A percentile compares a stretch with the other conserved stretches of the same genome.
These are phyloP conservation scores for Aureobasidium sp. DNA, from an alignment of 2,329 filamentous ascomycete species.

Conservation along the genomic window DNA sequence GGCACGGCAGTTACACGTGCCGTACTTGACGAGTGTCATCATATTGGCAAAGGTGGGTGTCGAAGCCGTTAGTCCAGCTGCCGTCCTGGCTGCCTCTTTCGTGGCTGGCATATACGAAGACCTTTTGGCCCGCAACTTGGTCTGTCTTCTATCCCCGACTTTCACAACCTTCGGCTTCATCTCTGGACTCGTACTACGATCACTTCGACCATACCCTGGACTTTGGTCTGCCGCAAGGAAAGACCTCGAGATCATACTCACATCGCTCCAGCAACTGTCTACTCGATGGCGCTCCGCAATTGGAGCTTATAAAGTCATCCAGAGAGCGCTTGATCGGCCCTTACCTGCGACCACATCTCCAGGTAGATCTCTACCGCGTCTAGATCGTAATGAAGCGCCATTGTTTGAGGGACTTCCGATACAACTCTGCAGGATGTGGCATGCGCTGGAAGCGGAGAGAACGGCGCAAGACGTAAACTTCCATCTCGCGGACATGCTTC, in stretches of 20 bases:
- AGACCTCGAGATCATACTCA: not conserved
- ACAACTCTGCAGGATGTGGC: not conserved
- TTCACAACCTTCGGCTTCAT: not conserved
- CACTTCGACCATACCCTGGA: not conserved
- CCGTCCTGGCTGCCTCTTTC: not conserved
- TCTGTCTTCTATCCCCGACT: not conserved
- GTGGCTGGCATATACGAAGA: not conserved
- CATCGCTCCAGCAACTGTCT: not conserved
- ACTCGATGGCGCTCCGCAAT: not conserved
- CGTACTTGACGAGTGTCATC: not conserved
- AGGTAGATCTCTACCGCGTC: not conserved
- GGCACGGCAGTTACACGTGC: not conserved
- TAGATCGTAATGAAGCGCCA: not conserved
- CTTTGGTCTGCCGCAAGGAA: not conserved
- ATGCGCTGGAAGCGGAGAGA: not conserved
- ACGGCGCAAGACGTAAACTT: not conserved
- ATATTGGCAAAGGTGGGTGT: not conserved
- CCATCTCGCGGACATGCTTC: not conserved
- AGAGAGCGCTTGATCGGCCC: not conserved
- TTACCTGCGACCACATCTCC: not conserved
- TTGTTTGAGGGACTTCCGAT: not conserved
- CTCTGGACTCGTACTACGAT: not conserved
- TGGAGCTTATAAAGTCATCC: not conserved
- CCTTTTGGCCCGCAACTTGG: not conserved
- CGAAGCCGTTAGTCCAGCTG: not conserved